Conservation (phyloP, 2,329 filamentous ascomycete species). For the Xylariales sp. region DNA sequence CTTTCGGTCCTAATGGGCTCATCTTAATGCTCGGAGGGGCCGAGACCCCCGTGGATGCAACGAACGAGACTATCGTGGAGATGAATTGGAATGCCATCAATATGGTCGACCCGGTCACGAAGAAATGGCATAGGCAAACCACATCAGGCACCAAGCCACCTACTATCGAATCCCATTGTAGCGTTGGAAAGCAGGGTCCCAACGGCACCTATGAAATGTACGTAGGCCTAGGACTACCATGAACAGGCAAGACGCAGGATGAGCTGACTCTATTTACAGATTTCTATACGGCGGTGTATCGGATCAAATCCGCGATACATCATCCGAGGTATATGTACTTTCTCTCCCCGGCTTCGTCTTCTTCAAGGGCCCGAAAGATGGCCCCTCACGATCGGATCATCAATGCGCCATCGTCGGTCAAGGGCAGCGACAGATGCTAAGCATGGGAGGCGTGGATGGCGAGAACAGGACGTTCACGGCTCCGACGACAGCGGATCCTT, state of each 20-base stretch:
- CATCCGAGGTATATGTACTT: conserved; percentile 52
- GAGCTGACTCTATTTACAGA: conserved; percentile 39
- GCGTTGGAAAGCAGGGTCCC: conserved; percentile 49
- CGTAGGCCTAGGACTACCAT: conserved; percentile 43
- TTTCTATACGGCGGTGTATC: conserved; percentile 53
- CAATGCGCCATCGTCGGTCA: conserved; percentile 52
- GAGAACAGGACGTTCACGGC: conserved; percentile 40
- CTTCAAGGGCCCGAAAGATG: conserved; percentile 46
- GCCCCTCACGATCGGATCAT: conserved; percentile 48
- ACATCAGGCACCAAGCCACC: conserved; percentile 50
- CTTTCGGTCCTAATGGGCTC: conserved; percentile 51
- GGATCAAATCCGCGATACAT: conserved; percentile 39
- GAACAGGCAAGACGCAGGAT: background rate
- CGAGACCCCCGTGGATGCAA: conserved; percentile 42
- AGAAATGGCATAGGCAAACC: conserved; percentile 52
- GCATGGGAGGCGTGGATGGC: conserved; percentile 52
- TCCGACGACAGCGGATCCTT: conserved; percentile 49
- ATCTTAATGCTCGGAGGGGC: conserved; percentile 51
- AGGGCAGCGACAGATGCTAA: conserved; percentile 55
- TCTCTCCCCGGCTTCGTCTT: conserved; percentile 55
- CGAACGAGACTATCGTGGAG: conserved; percentile 38
- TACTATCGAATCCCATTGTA: conserved; percentile 49
- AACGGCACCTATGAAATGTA: conserved; percentile 54
- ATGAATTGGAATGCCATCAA: conserved; percentile 47
- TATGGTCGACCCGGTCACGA: conserved; percentile 50